Percentiles rank a stretch among this genome's conserved stretches.
Conservation (phyloP, 768 basidiomycete genomes). For the Panellus pusillus region DNA sequence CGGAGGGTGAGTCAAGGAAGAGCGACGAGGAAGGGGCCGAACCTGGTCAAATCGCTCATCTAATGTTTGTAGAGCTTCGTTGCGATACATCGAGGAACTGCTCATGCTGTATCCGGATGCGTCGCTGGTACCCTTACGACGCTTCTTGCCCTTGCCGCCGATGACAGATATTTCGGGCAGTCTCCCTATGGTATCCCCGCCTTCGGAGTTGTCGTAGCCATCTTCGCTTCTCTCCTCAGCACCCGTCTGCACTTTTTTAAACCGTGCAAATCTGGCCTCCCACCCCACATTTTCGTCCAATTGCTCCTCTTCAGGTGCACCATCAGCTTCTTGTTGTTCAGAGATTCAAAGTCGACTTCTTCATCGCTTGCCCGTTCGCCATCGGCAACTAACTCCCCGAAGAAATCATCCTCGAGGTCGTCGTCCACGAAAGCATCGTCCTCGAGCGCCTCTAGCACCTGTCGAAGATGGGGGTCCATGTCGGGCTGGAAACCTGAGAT, state of each 20-base stretch:
- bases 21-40: constrained; percentile 18
- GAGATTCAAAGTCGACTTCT: constrained; percentile 61
- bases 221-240: constrained; percentile 44
- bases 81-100: constrained; percentile 93
- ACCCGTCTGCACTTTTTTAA: constrained; percentile 57
- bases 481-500: constrained; percentile 91
- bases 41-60: constrained; percentile 97
- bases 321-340: constrained; percentile 56
- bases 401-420: constrained; percentile 72
- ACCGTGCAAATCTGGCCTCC: constrained; percentile 79
- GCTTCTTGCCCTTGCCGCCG: constrained; percentile 70
- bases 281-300: constrained; percentile 46
- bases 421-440: constrained; percentile 94
- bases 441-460: constrained; percentile 90
- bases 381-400: constrained; percentile 65
- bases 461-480: constrained; percentile 94
- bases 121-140: constrained; percentile 74
- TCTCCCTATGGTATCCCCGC: constrained; percentile 77
- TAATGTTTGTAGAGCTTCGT: constrained; percentile 80
- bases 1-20: neutral
- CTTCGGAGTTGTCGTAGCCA: constrained; percentile 60
- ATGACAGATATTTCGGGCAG: constrained; percentile 75
- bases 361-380: constrained; percentile 69
- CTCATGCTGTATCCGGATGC: constrained; percentile 98
- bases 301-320: constrained; percentile 28